phyloP scores from a whole-genome alignment of 371 early-diverging fungal species.

The Zychaea mexicana region DNA sequence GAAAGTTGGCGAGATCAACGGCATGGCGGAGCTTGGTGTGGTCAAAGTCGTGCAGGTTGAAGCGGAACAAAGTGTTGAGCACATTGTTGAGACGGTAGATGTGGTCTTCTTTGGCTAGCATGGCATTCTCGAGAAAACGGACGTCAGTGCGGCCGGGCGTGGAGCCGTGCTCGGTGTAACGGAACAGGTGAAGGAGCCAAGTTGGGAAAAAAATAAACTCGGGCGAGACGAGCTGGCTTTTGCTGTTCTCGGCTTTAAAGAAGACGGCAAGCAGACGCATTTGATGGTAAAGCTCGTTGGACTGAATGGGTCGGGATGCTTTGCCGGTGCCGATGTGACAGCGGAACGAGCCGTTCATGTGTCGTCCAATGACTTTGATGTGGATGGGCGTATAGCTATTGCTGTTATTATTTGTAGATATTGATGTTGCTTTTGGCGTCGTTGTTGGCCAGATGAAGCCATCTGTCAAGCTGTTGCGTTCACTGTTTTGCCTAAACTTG shows the following conservation, averaged over 20 bases:
- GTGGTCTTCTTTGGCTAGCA: slow-evolving; percentile 46
- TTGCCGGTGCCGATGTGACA: slow-evolving; percentile 51
- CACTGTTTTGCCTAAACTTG: slow-evolving; percentile 16
- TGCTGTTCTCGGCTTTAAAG: slow-evolving; percentile 33
- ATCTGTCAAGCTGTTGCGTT: slow-evolving; percentile 38
- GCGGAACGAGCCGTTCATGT: slow-evolving; percentile 43
- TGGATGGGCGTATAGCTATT: slow-evolving; percentile 31
- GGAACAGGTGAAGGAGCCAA: slow-evolving; percentile 45
- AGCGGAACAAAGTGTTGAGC: slow-evolving; percentile 46
- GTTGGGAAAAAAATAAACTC: slow-evolving; percentile 52
- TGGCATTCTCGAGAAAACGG: slow-evolving; percentile 40
- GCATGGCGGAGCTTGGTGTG: slow-evolving; percentile 23
- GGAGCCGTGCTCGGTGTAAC: slow-evolving; percentile 36
- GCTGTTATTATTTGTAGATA: not conserved
- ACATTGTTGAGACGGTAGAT: slow-evolving; percentile 48
- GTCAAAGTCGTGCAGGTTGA: slow-evolving; percentile 38
- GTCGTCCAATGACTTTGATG: slow-evolving; percentile 43
- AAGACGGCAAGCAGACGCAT: slow-evolving; percentile 47
- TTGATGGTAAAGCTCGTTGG: slow-evolving; percentile 31
- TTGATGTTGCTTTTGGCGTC: no score
- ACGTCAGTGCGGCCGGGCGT: slow-evolving; percentile 46
- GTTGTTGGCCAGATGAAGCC: slow-evolving; percentile 19
- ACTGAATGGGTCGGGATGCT: slow-evolving; percentile 41
- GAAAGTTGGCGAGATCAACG: slow-evolving; percentile 37
- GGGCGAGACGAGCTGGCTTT: slow-evolving; percentile 33